Base-by-base conservation (phyloP, 2,329 filamentous ascomycete genomes). In the Fusarium sublunatum region DNA sequence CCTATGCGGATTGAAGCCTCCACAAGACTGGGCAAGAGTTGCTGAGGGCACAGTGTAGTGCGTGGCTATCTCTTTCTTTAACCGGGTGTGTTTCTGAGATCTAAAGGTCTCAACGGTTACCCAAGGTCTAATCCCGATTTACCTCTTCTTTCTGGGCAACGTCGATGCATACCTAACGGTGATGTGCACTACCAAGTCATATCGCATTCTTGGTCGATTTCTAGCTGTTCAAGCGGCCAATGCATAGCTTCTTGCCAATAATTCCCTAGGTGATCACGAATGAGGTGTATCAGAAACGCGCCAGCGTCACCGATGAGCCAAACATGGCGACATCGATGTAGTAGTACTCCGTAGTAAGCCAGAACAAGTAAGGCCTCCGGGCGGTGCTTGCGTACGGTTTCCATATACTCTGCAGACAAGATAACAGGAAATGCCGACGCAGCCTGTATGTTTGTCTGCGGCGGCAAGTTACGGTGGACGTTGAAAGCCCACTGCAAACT, bases 301-400 rank as follows among this genome's bases (percentile, higher is more conserved):
- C 76, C 76, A 3, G 71, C 71, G 45, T 70, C 68, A 6, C 71
- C 75, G 61, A 80, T 73, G 25, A 79, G 70, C 80, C 81, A 82
- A 32, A 73, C 68, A 5, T 67, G 57, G 8, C 76, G 71, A 36
- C 74, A 77, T 12, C 73, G 73, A 57, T 82, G 78, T n/a, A 84
- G 70, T 38, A 84, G 64, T 5, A 82, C 75, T 10, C 81, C 81
- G 55, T 82, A 83, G 62, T 84, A 78, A 6, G 80, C 81, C 22
- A 85, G 69, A 7, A 84, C 75, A 10, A 82, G 72, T 24, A 85
- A 70, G 7, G 78, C 78, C 43, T 79, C 78, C 1, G 78, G 77
- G 1, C 73, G 71, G n/a, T 73, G 66, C 26, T 74, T 72, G 13
- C 71, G 69, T 28, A 80, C 64, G 15, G 75, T 66, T 7, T 77